Percentiles rank a stretch among this genome's conserved stretches.
Evolutionary conservation across 2,329 filamentous ascomycete species (phyloP).

Genomic region (Gnomoniopsis smithogilvyi): DNA sequence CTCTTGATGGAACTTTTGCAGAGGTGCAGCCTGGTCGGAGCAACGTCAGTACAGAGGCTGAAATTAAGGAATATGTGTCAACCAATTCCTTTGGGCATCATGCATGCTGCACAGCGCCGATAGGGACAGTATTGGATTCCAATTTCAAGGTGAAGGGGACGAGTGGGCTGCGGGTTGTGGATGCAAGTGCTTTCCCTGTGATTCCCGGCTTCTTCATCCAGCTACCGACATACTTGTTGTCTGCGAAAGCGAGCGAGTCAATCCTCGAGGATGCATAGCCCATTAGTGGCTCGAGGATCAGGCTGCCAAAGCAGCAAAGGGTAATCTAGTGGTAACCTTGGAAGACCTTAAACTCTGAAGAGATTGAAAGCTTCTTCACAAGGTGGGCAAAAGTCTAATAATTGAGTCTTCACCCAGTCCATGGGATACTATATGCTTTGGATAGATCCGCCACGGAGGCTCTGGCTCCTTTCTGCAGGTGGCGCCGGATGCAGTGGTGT

Average conservation of each 20-base stretch:
- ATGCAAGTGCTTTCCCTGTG: constrained; percentile 50
- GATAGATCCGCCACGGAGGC: no score
- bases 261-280: constrained; percentile 8
- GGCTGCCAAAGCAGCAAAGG: no score
- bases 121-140: constrained; percentile 47
- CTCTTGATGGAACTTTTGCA: constrained; percentile 10
- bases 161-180: constrained; percentile 50
- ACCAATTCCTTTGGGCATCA: constrained; percentile 20
- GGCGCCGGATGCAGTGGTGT: no score
- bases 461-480: no score
- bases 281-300: neutral
- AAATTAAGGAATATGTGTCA: constrained; percentile 20
- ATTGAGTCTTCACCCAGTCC: no score
- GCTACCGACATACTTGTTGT: constrained; percentile 46
- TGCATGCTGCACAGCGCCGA: constrained; percentile 18
- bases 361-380: no score
- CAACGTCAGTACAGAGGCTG: constrained; percentile 13
- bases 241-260: constrained; percentile 13
- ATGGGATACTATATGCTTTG: no score
- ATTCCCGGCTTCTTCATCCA: constrained; percentile 42
- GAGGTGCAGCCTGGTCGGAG: constrained; percentile 22
- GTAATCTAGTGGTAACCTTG: no score
- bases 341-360: no score
- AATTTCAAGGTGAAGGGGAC: constrained; percentile 52
- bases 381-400: no score